Conservation (phyloP, 345 rosid genomes). For the thale cress (Arabidopsis thaliana) region TAIR10.1 NC_003076.8:3031001-3031500, state of each 20-base stretch:
- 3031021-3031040: neutral
- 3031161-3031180: conserved; percentile 7
- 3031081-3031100: neutral
- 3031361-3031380: neutral
- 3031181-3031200: conserved; percentile 16
- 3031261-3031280: neutral
- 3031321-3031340: neutral
- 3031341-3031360: neutral
- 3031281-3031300: no score
- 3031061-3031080: neutral
- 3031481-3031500: no score
- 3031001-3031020: neutral
- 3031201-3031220: neutral
- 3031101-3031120: neutral
- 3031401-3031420: no score
- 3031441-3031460: no score
- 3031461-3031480: no score
- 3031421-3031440: no score
- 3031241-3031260: neutral
- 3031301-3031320: no score
- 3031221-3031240: neutral
- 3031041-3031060: neutral
- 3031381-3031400: no score
- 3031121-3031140: neutral
- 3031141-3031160: neutral